Conservation (phyloP, 1,139 yeast genomes). For the Scheffersomyces parashehatae region DNA sequence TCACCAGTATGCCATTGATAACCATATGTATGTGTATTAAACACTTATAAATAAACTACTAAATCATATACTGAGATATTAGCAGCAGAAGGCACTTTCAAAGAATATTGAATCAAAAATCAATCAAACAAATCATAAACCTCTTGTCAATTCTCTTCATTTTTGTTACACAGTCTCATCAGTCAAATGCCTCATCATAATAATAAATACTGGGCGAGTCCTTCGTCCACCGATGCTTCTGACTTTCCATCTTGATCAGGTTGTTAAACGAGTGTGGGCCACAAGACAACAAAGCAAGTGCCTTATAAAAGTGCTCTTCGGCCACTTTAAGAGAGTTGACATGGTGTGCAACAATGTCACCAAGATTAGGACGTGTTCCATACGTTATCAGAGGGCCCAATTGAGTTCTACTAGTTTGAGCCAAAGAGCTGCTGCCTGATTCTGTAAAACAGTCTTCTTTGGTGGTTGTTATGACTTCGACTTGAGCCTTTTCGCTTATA, state of each 20-base stretch:
- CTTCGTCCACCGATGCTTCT: conserved; percentile 24
- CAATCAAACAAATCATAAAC: too few relatives aligned
- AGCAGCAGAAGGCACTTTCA: too few relatives aligned
- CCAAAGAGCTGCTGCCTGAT: too few relatives aligned
- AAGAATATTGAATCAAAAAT: too few relatives aligned
- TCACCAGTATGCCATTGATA: too few relatives aligned
- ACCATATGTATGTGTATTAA: too few relatives aligned
- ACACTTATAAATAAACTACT: too few relatives aligned
- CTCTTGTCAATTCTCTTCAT: too few relatives aligned
- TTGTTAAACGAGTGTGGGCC: conserved; percentile 35
- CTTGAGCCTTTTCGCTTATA: not conserved
- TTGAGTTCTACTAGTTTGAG: too few relatives aligned
- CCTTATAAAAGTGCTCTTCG: conserved; percentile 6
- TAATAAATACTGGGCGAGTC: conserved; percentile 37
- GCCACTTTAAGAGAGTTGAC: conserved; percentile 4
- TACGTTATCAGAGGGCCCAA: not conserved
- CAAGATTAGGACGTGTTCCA: conserved; percentile 8
- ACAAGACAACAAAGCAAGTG: conserved; percentile 39
- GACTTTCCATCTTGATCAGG: conserved; percentile 27
- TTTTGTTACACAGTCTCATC: not conserved
- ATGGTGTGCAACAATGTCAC: conserved; percentile 3
- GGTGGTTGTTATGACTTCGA: conserved; percentile 14
- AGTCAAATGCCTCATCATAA: conserved; percentile 29
- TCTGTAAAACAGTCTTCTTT: not conserved
- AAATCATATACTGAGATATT: too few relatives aligned